These are phyloP conservation scores for Hyphopichia wangnamkhiaoensis DNA, from an alignment of 1,139 yeast genomes.

Conservation along the genomic window DNA sequence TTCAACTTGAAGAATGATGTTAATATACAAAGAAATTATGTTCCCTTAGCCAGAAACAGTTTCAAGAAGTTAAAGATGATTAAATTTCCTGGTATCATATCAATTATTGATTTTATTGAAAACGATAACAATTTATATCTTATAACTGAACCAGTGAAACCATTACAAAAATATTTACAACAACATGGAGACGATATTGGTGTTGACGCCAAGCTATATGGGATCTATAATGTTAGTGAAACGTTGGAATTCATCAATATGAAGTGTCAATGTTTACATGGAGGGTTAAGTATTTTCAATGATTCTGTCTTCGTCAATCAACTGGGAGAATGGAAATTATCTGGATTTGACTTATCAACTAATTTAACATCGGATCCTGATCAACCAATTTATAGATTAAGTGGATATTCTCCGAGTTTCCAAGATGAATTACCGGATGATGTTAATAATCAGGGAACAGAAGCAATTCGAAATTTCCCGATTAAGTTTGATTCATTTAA, in stretches of 20 bases:
- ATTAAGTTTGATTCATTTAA: slow-evolving; percentile 64
- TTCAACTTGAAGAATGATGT: slow-evolving; percentile 51
- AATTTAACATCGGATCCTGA: slow-evolving; percentile 52
- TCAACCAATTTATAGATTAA: slow-evolving; percentile 41
- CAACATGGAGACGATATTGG: slow-evolving; percentile 19
- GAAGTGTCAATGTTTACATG: slow-evolving; percentile 67
- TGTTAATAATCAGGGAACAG: slow-evolving; percentile 41
- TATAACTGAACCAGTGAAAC: slow-evolving; percentile 75
- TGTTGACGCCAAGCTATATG: slow-evolving; percentile 51
- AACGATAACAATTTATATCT: slow-evolving; percentile 62
- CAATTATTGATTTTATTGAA: slow-evolving; percentile 70
- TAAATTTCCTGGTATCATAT: slow-evolving; percentile 76
- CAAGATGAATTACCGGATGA: slow-evolving; percentile 46
- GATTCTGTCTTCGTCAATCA: slow-evolving; percentile 59
- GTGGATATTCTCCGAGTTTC: slow-evolving; percentile 23
- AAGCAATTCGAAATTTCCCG: slow-evolving; percentile 37
- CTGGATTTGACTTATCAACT: slow-evolving; percentile 77
- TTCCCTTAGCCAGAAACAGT: slow-evolving; percentile 62
- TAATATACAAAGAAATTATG: slow-evolving; percentile 27
- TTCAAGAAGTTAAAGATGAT: slow-evolving; percentile 65
- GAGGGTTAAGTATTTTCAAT: slow-evolving; percentile 52
- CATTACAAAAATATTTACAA: slow-evolving; percentile 45
- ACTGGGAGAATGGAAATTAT: slow-evolving; percentile 82
- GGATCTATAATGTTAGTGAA: slow-evolving; percentile 56
- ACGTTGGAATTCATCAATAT: slow-evolving; percentile 64